Base-by-base conservation (phyloP, 129 eudicot genomes). In the Lactuca saligna region DNA sequence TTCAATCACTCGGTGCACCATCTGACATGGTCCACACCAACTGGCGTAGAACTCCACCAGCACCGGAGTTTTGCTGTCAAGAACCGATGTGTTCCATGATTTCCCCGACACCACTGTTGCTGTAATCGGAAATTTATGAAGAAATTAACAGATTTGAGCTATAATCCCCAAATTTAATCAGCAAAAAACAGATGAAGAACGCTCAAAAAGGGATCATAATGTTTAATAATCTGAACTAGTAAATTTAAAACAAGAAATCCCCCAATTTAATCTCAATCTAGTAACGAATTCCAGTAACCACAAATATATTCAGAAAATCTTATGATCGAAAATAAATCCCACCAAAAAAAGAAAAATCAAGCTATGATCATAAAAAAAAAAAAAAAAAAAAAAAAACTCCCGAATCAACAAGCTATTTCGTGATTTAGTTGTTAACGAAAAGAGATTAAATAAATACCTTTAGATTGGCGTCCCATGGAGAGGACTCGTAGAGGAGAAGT, bases 11-110 rank as follows among this genome's bases (percentile, higher is more conserved):
- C 99, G 87, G 64, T 89, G 97, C 75, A 89, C 97, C 99, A 93
- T 93, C 58, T 82, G 80, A 78, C 99, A 89, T 4, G 99, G 99
- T n/a, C 99, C 99, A 51, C 99, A 93, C 99, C 99, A 93, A 60
- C 88, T 93, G 39, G 97, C 92, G 6, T 93, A 82, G 83, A 93
- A 93, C 82, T 93, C 99, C 2, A 93, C 99, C 1, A 93, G 85
- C 7, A 93, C 99, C 0, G 92, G 97, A 7, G 59, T 53, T 34
- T 93, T 87, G 74, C 96, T 93, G 50, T 75, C 75, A 11, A 87
- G 46, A 41, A 93, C 81, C 70, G 81, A 76, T 31, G 87, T 75
- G 55, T 85, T 86, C 99, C 99, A 93, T 54, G 97, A 87, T 48
- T 82, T 80, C 12, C 79, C 82, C 8, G 81, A 87, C 44, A 93